Base-by-base conservation (phyloP, 306 rosid genomes). In the Ormosia semicastrata region DNA sequence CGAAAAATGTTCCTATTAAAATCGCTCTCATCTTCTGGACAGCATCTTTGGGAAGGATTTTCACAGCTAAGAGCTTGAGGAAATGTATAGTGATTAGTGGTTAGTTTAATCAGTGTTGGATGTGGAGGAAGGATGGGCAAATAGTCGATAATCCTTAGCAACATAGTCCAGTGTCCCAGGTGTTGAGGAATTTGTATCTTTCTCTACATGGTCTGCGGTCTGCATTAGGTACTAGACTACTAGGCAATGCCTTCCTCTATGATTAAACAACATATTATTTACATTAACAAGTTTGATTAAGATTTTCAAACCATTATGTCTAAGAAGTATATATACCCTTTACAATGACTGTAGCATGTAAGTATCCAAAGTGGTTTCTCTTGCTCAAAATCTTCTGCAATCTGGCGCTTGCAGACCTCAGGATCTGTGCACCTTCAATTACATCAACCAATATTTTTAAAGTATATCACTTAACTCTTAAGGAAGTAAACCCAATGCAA, bases 311-410 rank as follows among this genome's bases (percentile, higher is more conserved):
- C 46, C 53, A 68, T n/a, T 32, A 41, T 41, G 49, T 13, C 29
- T 63, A 29, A 56, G 32, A 57, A 39, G 66, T 54, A 79, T 78
- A 77, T 75, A 46, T 91, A 92, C 98, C 89, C 84, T 90, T 69
- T 91, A 85, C 67, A 67, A 87, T 95, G 98, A 85, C 91, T 76
- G 12, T 93, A 95, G 92, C 98, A 93, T 1, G 98, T 92, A 75
- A 95, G 93, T 81, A 84, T 89, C 99, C 99, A 95, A 63, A 93
- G 83, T 11, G 99, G 98, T 71, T 84, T 90, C 90, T 93, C 99
- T 3, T 78, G 77, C 82, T 89, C 78, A 72, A 91, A 91, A 88
- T 95, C 98, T 65, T 90, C 93, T 52, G 66, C 91, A 47, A 93
- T 88, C 82, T 82, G 87, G 83, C 86, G 91, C 83, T 85, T 93